Base-by-base conservation (phyloP, 2,329 filamentous ascomycete species). In the Aspergillus japonicus region DNA sequence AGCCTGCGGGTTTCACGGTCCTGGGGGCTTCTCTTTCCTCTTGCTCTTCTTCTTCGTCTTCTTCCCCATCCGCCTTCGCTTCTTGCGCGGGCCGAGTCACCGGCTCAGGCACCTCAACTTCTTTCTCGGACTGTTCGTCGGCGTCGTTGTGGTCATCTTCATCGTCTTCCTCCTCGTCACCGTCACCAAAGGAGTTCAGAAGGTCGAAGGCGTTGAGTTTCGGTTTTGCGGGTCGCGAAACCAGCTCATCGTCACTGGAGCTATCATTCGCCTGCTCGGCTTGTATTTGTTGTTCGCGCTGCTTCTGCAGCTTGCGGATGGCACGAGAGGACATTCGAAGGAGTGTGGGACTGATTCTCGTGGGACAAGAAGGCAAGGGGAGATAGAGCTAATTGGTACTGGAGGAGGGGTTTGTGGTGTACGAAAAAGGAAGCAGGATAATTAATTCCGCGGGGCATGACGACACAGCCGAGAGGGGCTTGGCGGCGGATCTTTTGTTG, bases 271-370 rank as follows among this genome's bases (percentile, higher is more conserved):
- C 72, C 51, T 76, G 71, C 49, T 71, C 69, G 61, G 68, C 66
- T 62, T 81, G 53, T 23, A 52, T 31, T 52, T 82, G 81, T 71
- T 84, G 81, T 69, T 87, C 85, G 60, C 82, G 82, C 77, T 87
- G 84, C 64, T 82, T 82, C 70, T 88, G 86, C 57, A 86, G 80
- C 70, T 86, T 86, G 26, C 87, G 82, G 56, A 89, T 75, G n/a
- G 87, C 86, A 64, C 87, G 82, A 19, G 86, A 85, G 48, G 87
- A 89, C 87, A 89, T 89, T 47, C 58, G 57, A 50, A 42, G 23
- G 8, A 29, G 5, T 10, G 19, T 3, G 19, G 21, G 24, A 29
- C 47, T 6, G 12, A 19, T 4, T 29, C 21, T 21, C 11, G 33
- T 16, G 39, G 31, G 23, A 16, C 8, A 47, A 5, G n/a, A 26